These are phyloP conservation scores for Phytopythium oedochilum DNA, from an alignment of 352 stramenopile species.

Conservation along the genomic window DNA sequence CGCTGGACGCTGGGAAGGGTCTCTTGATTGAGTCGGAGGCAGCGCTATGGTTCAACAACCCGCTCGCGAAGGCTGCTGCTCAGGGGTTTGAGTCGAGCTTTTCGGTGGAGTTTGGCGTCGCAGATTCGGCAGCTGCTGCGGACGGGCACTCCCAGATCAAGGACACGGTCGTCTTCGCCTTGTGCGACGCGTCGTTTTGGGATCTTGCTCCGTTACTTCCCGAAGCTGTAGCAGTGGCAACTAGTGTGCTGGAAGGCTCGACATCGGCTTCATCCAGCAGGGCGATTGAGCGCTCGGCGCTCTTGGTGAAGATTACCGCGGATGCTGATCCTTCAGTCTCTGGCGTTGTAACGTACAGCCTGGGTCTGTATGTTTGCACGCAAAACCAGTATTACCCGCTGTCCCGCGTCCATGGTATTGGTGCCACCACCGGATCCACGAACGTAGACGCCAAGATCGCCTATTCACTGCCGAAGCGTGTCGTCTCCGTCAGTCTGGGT, in stretches of 20 bases:
- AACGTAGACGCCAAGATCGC: conserved; percentile 26
- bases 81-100: conserved; percentile 49
- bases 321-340: conserved; percentile 6
- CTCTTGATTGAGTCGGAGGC: conserved; percentile 13
- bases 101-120: conserved; percentile 16
- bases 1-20: conserved; percentile 9
- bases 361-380: conserved; percentile 39
- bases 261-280: neutral
- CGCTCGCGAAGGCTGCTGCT: conserved; percentile 19
- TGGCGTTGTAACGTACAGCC: conserved; percentile 26
- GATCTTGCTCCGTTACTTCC: conserved; percentile 45
- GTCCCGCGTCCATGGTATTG: conserved; percentile 26
- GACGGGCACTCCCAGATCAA: neutral
- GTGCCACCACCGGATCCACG: conserved; percentile 10
- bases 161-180: conserved; percentile 42
- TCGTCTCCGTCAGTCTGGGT: conserved; percentile 33
- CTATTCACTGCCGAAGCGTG: conserved; percentile 35
- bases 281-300: conserved; percentile 11
- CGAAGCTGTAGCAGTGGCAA: conserved; percentile 16
- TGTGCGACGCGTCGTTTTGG: conserved; percentile 73
- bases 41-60: conserved; percentile 42
- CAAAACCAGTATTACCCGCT: conserved; percentile 33
- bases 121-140: conserved; percentile 1
- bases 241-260: neutral
- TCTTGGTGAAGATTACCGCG: conserved; percentile 36